phyloP scores from a whole-genome alignment of 2,329 filamentous ascomycete genomes.

The Aureobasidium vineae region DNA sequence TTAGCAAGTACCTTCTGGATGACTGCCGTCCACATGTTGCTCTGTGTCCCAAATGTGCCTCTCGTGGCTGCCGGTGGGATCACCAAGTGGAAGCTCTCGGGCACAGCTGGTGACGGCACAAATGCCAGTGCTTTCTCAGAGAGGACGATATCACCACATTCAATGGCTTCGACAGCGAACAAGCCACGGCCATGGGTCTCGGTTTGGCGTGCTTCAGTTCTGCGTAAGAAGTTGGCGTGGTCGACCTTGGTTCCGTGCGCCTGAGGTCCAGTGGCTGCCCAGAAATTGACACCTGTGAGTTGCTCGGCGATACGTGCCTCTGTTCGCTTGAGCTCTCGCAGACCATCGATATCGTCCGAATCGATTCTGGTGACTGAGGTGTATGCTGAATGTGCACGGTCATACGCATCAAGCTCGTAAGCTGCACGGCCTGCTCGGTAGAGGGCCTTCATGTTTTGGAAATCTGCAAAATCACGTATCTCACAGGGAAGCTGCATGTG shows the following conservation, averaged over 20 bases:
- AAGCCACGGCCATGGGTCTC: slow-evolving; percentile 15
- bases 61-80: slow-evolving; percentile 9
- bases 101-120: slow-evolving; percentile 29
- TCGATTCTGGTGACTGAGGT: not conserved
- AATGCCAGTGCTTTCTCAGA: slow-evolving; percentile 32
- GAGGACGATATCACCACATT: slow-evolving; percentile 24
- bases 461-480: not conserved
- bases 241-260: slow-evolving; percentile 29
- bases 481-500: not conserved
- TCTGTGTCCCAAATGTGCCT: slow-evolving; percentile 27
- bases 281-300: not conserved
- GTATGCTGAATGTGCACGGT: not conserved
- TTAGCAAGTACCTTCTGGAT: slow-evolving; percentile 31
- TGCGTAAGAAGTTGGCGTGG: slow-evolving; percentile 29
- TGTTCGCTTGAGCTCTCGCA: slow-evolving; percentile 1
- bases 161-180: slow-evolving; percentile 12
- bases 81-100: slow-evolving; percentile 4
- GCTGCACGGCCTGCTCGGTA: slow-evolving; percentile 15
- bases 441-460: not conserved
- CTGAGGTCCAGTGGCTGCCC: not conserved
- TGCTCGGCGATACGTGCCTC: slow-evolving; percentile 3
- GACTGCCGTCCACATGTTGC: slow-evolving; percentile 27
- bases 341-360: not conserved
- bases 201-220: not conserved
- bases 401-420: slow-evolving; percentile 10